Evolutionary conservation across 768 basidiomycete species (phyloP).

Genomic region (Kwoniella shandongensis): DNA sequence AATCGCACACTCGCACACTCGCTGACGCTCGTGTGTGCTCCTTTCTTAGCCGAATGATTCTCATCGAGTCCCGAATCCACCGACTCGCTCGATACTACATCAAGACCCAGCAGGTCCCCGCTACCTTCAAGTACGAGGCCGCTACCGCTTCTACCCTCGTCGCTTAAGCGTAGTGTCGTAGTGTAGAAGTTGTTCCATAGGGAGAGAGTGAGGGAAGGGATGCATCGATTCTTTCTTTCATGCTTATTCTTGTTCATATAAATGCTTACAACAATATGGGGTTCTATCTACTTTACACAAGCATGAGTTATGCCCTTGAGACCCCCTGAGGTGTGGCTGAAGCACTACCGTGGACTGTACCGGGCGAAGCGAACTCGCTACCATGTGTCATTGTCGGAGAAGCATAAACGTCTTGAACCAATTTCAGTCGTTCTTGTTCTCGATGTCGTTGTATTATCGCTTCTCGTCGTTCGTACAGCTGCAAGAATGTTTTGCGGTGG

Average conservation of each 20-base stretch:
- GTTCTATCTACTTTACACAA: background rate
- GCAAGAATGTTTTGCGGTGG: conserved; percentile 38
- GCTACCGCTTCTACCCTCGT: conserved; percentile 76
- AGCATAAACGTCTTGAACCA: background rate
- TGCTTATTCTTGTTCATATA: background rate
- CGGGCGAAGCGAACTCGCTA: conserved; percentile 12
- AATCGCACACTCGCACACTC: conserved; percentile 88
- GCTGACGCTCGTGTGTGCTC: conserved; percentile 93
- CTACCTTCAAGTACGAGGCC: conserved; percentile 98
- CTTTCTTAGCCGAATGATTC: conserved; percentile 91
- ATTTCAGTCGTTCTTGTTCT: conserved; percentile 18
- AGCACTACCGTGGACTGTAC: conserved; percentile 25
- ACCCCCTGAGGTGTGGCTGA: conserved; percentile 21
- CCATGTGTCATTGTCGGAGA: background rate
- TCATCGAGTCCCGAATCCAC: conserved; percentile 99
- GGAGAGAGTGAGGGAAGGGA: background rate
- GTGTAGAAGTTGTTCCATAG: conserved; percentile 3
- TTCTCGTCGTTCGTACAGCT: conserved; percentile 27
- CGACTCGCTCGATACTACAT: conserved; percentile 98
- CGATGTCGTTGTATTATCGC: conserved; percentile 1
- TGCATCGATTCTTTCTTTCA: conserved; percentile 9
- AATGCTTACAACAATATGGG: conserved; percentile 14
- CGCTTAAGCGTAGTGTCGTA: conserved; percentile 38
- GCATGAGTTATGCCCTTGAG: background rate
- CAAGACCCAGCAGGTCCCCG: conserved; percentile 94